These are phyloP conservation scores for Trypanosoma brucei DNA, from an alignment of 208 protist genomes.

Conservation along the genomic window DNA sequence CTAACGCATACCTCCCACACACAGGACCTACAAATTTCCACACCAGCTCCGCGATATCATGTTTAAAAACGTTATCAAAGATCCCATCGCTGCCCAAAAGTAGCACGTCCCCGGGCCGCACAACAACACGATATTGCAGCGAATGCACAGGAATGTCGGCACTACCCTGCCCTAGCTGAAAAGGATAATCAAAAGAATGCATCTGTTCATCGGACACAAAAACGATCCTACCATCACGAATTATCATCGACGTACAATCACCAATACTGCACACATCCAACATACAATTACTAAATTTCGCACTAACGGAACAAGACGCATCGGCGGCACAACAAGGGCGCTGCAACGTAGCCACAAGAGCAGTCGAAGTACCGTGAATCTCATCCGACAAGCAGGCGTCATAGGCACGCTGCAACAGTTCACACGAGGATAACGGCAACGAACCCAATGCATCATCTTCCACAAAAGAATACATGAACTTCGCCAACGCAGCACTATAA, in stretches of 20 bases:
- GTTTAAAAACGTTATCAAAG: conserved; percentile 69
- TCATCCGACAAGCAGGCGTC: conserved; percentile 40
- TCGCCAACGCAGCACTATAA: conserved; percentile 59
- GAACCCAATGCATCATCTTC: conserved; percentile 61
- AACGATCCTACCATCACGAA: conserved; percentile 41
- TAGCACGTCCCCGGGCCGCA: conserved; percentile 52
- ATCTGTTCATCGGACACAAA: conserved; percentile 51
- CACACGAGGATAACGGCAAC: conserved; percentile 41
- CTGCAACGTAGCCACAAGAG: conserved; percentile 63
- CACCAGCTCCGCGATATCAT: conserved; percentile 30
- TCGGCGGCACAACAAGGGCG: conserved; percentile 22
- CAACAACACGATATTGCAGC: conserved; percentile 34
- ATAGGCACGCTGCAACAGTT: conserved; percentile 52
- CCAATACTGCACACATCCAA: conserved; percentile 62
- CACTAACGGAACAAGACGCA: background rate
- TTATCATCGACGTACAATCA: conserved; percentile 55
- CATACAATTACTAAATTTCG: conserved; percentile 21
- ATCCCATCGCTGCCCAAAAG: conserved; percentile 69
- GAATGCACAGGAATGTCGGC: conserved; percentile 40
- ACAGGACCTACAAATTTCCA: conserved; percentile 36
- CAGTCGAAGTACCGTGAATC: conserved; percentile 60
- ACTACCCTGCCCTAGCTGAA: conserved; percentile 61
- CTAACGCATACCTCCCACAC: conserved; percentile 22
- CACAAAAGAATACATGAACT: conserved; percentile 57
- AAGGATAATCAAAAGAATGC: conserved; percentile 66